Conservation (phyloP, 495 filamentous ascomycete species). For the Aspergillus olivimuriae region DNA sequence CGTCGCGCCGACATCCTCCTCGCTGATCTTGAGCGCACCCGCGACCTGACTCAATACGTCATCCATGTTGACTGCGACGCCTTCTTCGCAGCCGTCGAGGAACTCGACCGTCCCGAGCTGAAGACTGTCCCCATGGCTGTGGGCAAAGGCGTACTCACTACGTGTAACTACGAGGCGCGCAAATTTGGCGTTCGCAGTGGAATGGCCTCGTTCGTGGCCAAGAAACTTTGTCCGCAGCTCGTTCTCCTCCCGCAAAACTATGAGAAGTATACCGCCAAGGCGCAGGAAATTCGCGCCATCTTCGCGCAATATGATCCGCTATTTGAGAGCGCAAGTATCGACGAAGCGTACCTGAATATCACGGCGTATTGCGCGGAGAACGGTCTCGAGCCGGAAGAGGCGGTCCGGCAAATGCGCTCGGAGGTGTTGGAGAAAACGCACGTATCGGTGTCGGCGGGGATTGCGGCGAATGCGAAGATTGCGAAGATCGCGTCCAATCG, state of each 20-base stretch:
- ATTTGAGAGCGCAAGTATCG: constrained; percentile 88
- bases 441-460: constrained; percentile 90
- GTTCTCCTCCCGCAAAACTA: constrained; percentile 81
- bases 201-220: constrained; percentile 94
- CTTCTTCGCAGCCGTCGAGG: constrained; percentile 95
- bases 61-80: constrained; percentile 97
- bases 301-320: constrained; percentile 80
- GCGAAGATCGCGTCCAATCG: constrained; percentile 92
- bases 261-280: constrained; percentile 86
- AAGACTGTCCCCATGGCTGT: constrained; percentile 89
- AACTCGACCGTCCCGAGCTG: constrained; percentile 83
- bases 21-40: constrained; percentile 64
- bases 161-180: constrained; percentile 89
- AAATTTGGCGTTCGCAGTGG: constrained; percentile 87
- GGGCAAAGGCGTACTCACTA: constrained; percentile 85
- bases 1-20: constrained; percentile 78
- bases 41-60: constrained; percentile 79
- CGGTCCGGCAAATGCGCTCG: constrained; percentile 65
- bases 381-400: constrained; percentile 60
- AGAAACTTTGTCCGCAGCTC: constrained; percentile 85
- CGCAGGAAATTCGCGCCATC: constrained; percentile 77
- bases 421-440: constrained; percentile 71
- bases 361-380: constrained; percentile 76
- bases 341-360: constrained; percentile 96
- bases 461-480: constrained; percentile 85